Evolutionary conservation across 1,139 yeast species (phyloP).

Genomic region (Taphrina sp.): DNA sequence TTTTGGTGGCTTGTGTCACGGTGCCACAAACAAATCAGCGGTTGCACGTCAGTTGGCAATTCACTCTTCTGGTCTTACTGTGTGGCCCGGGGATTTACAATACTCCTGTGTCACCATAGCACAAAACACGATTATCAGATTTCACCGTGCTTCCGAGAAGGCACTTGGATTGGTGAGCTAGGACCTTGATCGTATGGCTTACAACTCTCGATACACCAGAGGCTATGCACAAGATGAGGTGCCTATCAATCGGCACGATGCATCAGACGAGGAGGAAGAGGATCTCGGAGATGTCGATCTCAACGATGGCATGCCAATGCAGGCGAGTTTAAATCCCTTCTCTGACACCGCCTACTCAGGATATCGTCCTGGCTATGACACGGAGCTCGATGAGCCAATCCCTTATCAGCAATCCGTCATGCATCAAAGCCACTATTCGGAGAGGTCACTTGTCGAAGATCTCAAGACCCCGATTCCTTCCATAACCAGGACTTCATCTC

Average conservation of each 20-base stretch:
- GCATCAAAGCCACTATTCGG: not conserved
- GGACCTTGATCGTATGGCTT: too few relatives aligned
- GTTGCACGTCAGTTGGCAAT: too few relatives aligned
- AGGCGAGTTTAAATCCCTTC: constrained; percentile 11
- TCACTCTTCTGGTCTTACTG: too few relatives aligned
- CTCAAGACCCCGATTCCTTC: not conserved
- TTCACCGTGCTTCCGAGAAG: too few relatives aligned
- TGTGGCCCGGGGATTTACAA: too few relatives aligned
- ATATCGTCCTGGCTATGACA: constrained; percentile 5
- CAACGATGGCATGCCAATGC: constrained; percentile 1
- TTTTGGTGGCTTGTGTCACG: too few relatives aligned
- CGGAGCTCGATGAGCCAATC: not conserved
- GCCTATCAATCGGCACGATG: constrained; percentile 25
- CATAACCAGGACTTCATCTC: too few relatives aligned
- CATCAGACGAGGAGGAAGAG: constrained; percentile 25
- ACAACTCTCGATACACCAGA: constrained; percentile 11
- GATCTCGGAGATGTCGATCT: not conserved
- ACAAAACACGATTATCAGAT: too few relatives aligned
- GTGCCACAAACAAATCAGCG: too few relatives aligned
- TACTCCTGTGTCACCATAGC: too few relatives aligned
- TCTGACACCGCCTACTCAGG: constrained; percentile 24
- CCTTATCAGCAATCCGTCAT: not conserved
- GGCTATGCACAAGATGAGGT: constrained; percentile 22
- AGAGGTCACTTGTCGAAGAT: not conserved
- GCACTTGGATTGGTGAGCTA: too few relatives aligned